Base-by-base conservation (phyloP, 768 basidiomycete genomes). In the Cystofilobasidium macerans region DNA sequence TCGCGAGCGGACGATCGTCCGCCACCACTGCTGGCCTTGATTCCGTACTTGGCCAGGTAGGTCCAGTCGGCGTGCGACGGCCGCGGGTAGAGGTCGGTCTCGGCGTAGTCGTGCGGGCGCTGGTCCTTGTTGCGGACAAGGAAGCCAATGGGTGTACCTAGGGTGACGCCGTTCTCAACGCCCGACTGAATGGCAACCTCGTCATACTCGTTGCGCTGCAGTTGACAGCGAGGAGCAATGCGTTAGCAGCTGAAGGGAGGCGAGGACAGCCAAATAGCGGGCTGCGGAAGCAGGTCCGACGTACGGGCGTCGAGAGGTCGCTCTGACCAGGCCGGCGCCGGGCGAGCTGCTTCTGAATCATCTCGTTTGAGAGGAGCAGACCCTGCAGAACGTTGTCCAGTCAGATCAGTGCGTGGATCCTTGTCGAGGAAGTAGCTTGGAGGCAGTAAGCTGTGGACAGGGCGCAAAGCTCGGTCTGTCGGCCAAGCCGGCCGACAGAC, bases 1-100 rank as follows among this genome's bases (percentile, higher is more conserved):
- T 99, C 95, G 32, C 95, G 84, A 48, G 95, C 95, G 73, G 87
- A 89, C 72, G 88, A 89, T 24, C 95, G 81, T 8, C 95, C 95
- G 56, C 95, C 95, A 42, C 95, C 95, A 67, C 87, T 89, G 80
- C 89, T 91, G 0, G 95, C 95, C 80, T 98, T 98, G 76, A 98
- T 77, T 35, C 92, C 92, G 74, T 98, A 99, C 72, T 99, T 99
- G 71, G 90, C 85, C 65, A 98, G 84, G 77, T 99, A 99, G 20
- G 95, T 99, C 76, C 87, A 95, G 76, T 99, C 95, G 16, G 95
- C 95, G 73, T 99, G 95, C 70, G 88, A 90, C 33, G 95, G 95
- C 26, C 95, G 86, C 36, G 95, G 95, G 80, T 91, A 99, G 61
- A 92, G 79, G 75, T 99, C 95, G 0, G 95, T 98, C 80, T 98